Conservation (phyloP, 164 flowering plant species). For the Santalum album region DNA sequence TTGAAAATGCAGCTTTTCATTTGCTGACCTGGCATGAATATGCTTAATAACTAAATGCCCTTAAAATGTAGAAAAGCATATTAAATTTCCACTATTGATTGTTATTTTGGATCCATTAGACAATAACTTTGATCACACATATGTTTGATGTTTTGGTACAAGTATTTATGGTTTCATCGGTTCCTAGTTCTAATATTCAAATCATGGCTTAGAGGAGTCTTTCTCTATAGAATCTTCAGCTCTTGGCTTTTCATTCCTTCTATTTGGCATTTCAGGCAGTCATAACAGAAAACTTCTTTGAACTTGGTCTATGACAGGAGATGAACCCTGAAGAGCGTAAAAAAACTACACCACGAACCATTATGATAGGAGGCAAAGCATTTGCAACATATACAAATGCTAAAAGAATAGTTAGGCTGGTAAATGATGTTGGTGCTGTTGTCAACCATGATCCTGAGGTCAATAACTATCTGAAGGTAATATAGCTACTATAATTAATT, state of each 20-base stretch:
- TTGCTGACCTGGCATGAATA: no score
- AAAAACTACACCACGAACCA: slow-evolving; percentile 70
- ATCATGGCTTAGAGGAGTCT: no score
- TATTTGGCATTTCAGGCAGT: neutral
- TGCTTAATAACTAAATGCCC: no score
- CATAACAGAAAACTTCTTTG: neutral
- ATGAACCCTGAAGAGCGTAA: slow-evolving; percentile 79
- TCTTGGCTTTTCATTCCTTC: neutral
- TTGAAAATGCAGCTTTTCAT: no score
- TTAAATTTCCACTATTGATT: no score
- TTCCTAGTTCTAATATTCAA: no score
- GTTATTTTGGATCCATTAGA: no score
- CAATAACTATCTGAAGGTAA: slow-evolving; percentile 74
- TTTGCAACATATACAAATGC: slow-evolving; percentile 98
- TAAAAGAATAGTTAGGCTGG: slow-evolving; percentile 89
- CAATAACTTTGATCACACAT: no score
- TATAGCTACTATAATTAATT: neutral
- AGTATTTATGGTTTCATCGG: no score
- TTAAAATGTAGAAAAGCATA: no score
- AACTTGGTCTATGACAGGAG: slow-evolving; percentile 37
- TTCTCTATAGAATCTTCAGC: no score
- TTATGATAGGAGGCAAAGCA: slow-evolving; percentile 98
- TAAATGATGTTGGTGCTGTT: slow-evolving; percentile 86
- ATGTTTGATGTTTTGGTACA: no score
- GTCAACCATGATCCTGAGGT: slow-evolving; percentile 90